These are phyloP conservation scores for Ustulina deusta DNA, from an alignment of 2,329 filamentous ascomycete species.

Conservation along the genomic window DNA sequence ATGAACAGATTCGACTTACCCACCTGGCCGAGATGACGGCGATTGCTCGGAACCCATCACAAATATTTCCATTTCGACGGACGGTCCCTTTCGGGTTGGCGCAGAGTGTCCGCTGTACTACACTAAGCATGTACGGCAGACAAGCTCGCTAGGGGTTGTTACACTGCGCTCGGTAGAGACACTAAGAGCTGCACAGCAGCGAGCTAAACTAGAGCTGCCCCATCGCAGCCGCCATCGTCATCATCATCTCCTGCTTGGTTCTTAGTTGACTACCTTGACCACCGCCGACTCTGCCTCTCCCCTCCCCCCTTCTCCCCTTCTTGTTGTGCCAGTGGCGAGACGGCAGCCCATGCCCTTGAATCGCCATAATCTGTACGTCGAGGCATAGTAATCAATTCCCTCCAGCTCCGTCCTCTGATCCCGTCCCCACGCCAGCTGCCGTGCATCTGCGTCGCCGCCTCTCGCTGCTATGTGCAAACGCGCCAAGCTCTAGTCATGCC, in stretches of 20 bases:
- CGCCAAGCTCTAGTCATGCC: slow-evolving; percentile 53
- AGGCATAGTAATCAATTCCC: slow-evolving; percentile 21
- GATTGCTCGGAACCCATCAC: neutral
- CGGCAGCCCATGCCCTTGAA: slow-evolving; percentile 1
- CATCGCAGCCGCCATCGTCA: slow-evolving; percentile 43
- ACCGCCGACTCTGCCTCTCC: neutral
- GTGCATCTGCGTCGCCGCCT: slow-evolving; percentile 33
- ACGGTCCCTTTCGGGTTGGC: neutral
- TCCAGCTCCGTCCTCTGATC: neutral
- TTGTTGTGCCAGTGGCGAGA: slow-evolving; percentile 8
- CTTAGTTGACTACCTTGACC: neutral
- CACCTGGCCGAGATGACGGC: too few species aligned
- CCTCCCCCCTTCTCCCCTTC: slow-evolving; percentile 28
- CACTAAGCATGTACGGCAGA: neutral
- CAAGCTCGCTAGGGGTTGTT: neutral
- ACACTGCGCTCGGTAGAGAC: too few species aligned
- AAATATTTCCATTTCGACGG: neutral
- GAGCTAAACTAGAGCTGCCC: slow-evolving; percentile 22
- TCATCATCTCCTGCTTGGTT: slow-evolving; percentile 25
- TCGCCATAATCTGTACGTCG: slow-evolving; percentile 1
- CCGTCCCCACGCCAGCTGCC: slow-evolving; percentile 25
- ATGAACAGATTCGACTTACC: neutral
- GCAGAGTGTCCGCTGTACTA: neutral
- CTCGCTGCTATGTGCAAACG: slow-evolving; percentile 47
- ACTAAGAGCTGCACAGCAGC: neutral